A percentile compares a stretch with the other conserved stretches of the same genome.
phyloP scores from a whole-genome alignment of 331 rosid genomes.

The Acacia pycnantha region DNA sequence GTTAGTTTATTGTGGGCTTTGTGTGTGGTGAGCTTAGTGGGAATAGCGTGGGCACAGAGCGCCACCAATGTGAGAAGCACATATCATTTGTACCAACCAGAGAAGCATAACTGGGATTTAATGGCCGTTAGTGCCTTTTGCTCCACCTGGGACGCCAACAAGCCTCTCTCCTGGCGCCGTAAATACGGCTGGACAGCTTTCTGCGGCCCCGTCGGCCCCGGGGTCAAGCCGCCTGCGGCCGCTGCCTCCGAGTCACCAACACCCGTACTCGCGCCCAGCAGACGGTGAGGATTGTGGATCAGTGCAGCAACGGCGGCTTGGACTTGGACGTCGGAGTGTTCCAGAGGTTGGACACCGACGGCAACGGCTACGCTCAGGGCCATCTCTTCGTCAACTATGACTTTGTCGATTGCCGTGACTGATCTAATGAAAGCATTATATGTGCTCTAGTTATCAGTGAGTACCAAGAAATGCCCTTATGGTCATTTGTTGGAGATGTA shows the following conservation, averaged over 20 bases:
- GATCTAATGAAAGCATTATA: not conserved
- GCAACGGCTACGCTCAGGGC: not conserved
- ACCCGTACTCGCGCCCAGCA: too few relatives aligned
- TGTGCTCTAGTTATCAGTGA: too few relatives aligned
- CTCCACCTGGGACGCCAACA: not conserved
- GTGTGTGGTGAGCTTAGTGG: not conserved
- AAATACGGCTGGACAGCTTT: not conserved
- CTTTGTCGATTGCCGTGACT: not conserved
- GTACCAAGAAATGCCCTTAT: too few relatives aligned
- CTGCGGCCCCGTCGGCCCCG: not conserved
- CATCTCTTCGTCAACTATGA: not conserved
- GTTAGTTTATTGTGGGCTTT: not conserved
- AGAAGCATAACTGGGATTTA: not conserved
- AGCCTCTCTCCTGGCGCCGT: not conserved
- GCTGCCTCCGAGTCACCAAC: too few relatives aligned
- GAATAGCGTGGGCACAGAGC: not conserved
- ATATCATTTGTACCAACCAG: not conserved
- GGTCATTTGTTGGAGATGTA: too few relatives aligned
- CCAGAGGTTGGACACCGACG: not conserved
- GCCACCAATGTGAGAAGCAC: not conserved
- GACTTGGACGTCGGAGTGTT: not conserved
- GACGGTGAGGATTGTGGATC: not conserved
- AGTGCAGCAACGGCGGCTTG: not conserved
- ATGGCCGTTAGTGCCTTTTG: not conserved
- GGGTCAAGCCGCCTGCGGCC: too few relatives aligned